phyloP scores from a whole-genome alignment of 257 asterid species.

The Voacanga thouarsii region DNA sequence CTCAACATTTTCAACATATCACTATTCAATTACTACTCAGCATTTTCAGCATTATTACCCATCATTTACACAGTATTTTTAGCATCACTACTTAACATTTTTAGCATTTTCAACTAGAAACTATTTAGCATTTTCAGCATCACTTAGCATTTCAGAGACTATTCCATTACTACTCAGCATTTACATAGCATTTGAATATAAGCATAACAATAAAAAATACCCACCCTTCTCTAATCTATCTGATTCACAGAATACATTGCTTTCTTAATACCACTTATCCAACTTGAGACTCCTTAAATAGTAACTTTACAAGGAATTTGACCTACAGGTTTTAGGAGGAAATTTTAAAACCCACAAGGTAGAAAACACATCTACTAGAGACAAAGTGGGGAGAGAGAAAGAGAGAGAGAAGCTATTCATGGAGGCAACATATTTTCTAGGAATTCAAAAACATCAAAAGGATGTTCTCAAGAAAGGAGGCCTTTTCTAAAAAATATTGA shows the following conservation, averaged over 20 bases:
- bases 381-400: too few species aligned
- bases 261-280: background rate
- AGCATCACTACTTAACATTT: too few species aligned
- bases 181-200: too few species aligned
- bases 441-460: background rate
- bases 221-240: background rate
- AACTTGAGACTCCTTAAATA: background rate
- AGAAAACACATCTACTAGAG: background rate
- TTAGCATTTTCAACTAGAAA: too few species aligned
- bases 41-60: too few species aligned
- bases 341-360: background rate
- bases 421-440: background rate
- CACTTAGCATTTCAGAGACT: too few species aligned
- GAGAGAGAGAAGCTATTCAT: background rate
- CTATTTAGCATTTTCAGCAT: too few species aligned
- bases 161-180: too few species aligned
- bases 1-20: too few species aligned
- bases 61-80: too few species aligned
- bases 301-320: background rate
- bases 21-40: too few species aligned
- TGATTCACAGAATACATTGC: background rate
- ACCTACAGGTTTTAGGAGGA: background rate
- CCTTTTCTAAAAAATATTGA: background rate
- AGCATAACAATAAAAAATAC: too few species aligned
- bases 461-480: background rate